These are phyloP conservation scores for Clavispora fructus DNA, from an alignment of 805 yeast genomes.

Conservation along the genomic window DNA sequence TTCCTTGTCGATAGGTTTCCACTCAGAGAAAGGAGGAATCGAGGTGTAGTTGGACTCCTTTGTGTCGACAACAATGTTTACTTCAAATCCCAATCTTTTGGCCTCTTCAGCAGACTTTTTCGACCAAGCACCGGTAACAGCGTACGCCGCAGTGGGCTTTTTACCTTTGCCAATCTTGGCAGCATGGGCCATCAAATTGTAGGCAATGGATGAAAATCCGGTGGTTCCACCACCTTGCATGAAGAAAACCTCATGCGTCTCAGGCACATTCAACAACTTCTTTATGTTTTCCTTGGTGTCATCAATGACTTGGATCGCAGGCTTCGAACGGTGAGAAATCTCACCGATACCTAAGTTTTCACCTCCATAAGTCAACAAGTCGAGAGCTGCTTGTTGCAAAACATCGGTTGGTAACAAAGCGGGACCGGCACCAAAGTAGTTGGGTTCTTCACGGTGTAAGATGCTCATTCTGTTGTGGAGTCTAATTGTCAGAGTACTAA, in stretches of 20 bases:
- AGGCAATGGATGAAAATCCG: slow-evolving; percentile 84
- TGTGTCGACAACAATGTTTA: slow-evolving; percentile 64
- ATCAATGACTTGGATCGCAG: slow-evolving; percentile 73
- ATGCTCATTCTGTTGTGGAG: slow-evolving; percentile 13
- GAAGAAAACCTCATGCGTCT: slow-evolving; percentile 89
- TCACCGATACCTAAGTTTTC: slow-evolving; percentile 89
- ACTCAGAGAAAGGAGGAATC: slow-evolving; percentile 60
- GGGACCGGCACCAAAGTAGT: slow-evolving; percentile 98
- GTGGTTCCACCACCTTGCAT: slow-evolving; percentile 98
- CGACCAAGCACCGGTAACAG: slow-evolving; percentile 93
- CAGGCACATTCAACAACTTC: slow-evolving; percentile 71
- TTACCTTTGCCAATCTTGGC: slow-evolving; percentile 64
- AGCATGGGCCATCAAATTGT: slow-evolving; percentile 73
- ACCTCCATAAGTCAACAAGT: slow-evolving; percentile 65
- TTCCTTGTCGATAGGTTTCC: slow-evolving; percentile 53
- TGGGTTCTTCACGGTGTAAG: slow-evolving; percentile 63
- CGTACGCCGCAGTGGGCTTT: slow-evolving; percentile 77
- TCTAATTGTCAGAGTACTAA: no score
- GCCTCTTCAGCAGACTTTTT: slow-evolving; percentile 87
- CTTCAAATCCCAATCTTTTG: slow-evolving; percentile 69
- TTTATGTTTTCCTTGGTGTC: slow-evolving; percentile 64
- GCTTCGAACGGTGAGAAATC: slow-evolving; percentile 88
- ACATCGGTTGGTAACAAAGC: slow-evolving; percentile 84
- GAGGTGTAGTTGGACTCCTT: slow-evolving; percentile 54
- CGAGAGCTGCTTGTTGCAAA: slow-evolving; percentile 81